Percentiles rank a stretch among this genome's conserved stretches.
Evolutionary conservation across 2,329 filamentous ascomycete genomes (phyloP).

Genomic region (Fusarium sp.): DNA sequence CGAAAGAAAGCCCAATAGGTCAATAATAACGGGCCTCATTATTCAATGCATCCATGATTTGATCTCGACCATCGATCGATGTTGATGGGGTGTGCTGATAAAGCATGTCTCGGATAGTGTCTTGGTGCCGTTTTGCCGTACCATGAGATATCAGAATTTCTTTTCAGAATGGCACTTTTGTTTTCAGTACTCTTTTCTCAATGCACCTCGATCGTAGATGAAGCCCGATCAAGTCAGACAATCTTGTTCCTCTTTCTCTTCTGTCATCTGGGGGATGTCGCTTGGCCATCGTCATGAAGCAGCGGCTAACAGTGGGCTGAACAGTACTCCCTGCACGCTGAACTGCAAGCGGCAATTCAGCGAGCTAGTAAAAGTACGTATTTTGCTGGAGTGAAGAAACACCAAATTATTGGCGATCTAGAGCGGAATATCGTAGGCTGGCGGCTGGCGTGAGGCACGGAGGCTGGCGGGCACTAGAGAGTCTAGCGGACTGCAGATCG

Average conservation of each 20-base stretch:
- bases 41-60: background rate
- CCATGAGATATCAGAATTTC: background rate
- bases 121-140: constrained; percentile 16
- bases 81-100: background rate
- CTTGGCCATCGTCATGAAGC: constrained; percentile 38
- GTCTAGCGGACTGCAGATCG: constrained; percentile 27
- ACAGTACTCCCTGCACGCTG: background rate
- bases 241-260: background rate
- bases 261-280: background rate
- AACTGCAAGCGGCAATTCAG: constrained; percentile 28
- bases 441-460: constrained; percentile 8
- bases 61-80: background rate
- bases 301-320: constrained; percentile 35
- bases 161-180: constrained; percentile 14
- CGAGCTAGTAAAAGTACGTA: constrained; percentile 2
- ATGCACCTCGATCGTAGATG: constrained; percentile 18
- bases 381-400: background rate
- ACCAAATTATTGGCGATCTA: constrained; percentile 6
- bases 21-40: constrained; percentile 10
- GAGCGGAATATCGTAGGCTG: constrained; percentile 2
- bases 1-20: background rate
- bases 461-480: constrained; percentile 20
- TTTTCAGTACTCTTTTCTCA: background rate
- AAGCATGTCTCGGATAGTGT: constrained; percentile 16
- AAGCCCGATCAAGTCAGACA: constrained; percentile 16